These are phyloP conservation scores for Pterulicium gracile DNA, from an alignment of 1,284 basidiomycete species.

Conservation along the genomic window DNA sequence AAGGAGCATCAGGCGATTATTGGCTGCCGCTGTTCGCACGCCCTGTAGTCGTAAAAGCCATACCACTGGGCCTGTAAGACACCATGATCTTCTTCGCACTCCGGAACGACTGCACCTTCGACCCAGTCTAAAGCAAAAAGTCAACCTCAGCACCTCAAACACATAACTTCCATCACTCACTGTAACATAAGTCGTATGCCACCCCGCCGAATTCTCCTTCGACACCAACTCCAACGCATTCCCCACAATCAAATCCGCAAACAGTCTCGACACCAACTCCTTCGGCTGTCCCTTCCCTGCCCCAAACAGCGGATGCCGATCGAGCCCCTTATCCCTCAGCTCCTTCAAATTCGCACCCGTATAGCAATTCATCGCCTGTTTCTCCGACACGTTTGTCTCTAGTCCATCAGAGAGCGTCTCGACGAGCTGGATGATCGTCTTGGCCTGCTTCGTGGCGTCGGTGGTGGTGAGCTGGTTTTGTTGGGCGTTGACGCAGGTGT, in stretches of 20 bases:
- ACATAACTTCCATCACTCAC: not conserved
- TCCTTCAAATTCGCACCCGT: not conserved
- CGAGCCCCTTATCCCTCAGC: not conserved
- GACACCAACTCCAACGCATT: not conserved
- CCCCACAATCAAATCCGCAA: not conserved
- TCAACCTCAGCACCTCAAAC: not conserved
- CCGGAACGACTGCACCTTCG: not conserved
- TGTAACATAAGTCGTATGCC: not conserved
- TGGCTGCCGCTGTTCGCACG: not conserved
- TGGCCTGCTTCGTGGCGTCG: conserved; percentile 33
- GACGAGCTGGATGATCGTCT: conserved; percentile 31
- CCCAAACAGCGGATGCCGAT: not conserved
- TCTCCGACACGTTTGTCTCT: not conserved
- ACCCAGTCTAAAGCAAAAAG: not conserved
- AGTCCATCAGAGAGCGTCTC: conserved; percentile 10
- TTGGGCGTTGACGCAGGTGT: conserved; percentile 37
- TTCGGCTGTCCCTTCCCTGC: not conserved
- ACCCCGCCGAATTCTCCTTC: not conserved
- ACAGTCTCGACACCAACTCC: not conserved
- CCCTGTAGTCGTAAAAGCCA: no score
- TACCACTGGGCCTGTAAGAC: not conserved
- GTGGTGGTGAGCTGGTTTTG: conserved; percentile 19
- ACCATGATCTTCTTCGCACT: not conserved
- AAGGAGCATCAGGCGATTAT: not conserved
- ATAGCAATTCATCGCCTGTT: not conserved